Evolutionary conservation across 2,329 filamentous ascomycete genomes (phyloP), one percentile per base, ranked within the genome.

Genomic region (Aspergillus ustus): DNA sequence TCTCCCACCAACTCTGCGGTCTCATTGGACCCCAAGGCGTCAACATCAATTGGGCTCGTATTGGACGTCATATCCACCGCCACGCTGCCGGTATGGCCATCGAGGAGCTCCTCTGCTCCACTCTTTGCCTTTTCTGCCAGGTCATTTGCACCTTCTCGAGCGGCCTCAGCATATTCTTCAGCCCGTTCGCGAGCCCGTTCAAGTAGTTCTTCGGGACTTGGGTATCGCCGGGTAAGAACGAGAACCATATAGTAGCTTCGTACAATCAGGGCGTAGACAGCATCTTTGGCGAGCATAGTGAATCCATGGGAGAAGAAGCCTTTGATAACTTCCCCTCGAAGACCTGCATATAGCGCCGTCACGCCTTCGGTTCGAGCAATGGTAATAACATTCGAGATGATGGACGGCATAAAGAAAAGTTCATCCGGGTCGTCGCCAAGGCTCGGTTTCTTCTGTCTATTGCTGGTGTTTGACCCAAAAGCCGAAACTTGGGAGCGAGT

Each of bases 231-330:
- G 29, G 83, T 65, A 3, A 81, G 64, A 25, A 80, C 80, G n/a
- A 90, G 76, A 2, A 90, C 72, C 7, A 88, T 71, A 67, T 91
- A 90, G 77, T 94, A 96, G 4, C 89, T 69, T 65, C 86, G 86
- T 62, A 96, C 85, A 59, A 96, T 86, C 17, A 89, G 75, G 29
- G 85, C 82, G 73, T 96, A 91, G 8, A 95, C 85, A 5, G 85
- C 79, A 59, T 94, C 91, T 77, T 97, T 97, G 61, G 91, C 87
- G 57, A 94, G 80, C 91, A 96, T 96, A 1, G 92, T 94, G 55
- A 93, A 84, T 0, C 93, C 93, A 70, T 97, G 92, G 22, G 87
- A 89, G 70, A 97, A 89, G 78, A 96, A 96, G 0, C 91, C 90
- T 70, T 93, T 93, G 8, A 93, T 76, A 3, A 96, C 82, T 76